These are phyloP conservation scores for Candida vartiovaarae DNA, from an alignment of 805 yeast species.

Conservation along the genomic window DNA sequence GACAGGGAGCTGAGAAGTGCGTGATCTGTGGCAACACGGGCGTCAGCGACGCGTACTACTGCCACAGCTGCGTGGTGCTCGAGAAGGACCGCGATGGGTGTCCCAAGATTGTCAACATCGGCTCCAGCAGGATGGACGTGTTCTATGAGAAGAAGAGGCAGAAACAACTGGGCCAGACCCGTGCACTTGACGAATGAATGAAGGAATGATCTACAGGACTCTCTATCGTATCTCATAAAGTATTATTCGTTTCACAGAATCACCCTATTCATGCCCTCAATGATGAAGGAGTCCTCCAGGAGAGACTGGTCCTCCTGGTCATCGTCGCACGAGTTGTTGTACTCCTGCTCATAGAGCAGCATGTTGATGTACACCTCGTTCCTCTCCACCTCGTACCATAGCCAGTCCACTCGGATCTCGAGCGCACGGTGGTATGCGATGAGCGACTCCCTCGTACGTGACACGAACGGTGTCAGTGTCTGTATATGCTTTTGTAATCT, in stretches of 20 bases:
- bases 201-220: background rate
- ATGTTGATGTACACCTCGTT: slow-evolving; percentile 34
- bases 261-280: slow-evolving; percentile 4
- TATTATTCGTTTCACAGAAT: background rate
- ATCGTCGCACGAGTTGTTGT: background rate
- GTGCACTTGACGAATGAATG: background rate
- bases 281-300: slow-evolving; percentile 21
- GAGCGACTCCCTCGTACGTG: slow-evolving; percentile 44
- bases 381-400: slow-evolving; percentile 46
- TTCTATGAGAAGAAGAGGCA: slow-evolving; percentile 49
- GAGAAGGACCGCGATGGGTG: slow-evolving; percentile 91
- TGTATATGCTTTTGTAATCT: slow-evolving; percentile 32
- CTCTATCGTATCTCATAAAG: background rate
- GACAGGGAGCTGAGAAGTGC: slow-evolving; percentile 56
- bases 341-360: slow-evolving; percentile 16
- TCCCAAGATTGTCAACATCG: slow-evolving; percentile 76
- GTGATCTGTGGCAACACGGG: slow-evolving; percentile 72
- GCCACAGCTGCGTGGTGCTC: slow-evolving; percentile 72
- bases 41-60: slow-evolving; percentile 67
- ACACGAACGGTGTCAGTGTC: slow-evolving; percentile 47
- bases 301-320: slow-evolving; percentile 15
- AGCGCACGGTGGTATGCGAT: slow-evolving; percentile 38
- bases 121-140: slow-evolving; percentile 64
- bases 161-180: slow-evolving; percentile 9
- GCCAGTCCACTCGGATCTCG: slow-evolving; percentile 49